A percentile compares a stretch with the other conserved stretches of the same genome.
These are phyloP conservation scores for Trichophyton schoenleinii DNA, from an alignment of 2,329 filamentous ascomycete genomes.

Conservation along the genomic window DNA sequence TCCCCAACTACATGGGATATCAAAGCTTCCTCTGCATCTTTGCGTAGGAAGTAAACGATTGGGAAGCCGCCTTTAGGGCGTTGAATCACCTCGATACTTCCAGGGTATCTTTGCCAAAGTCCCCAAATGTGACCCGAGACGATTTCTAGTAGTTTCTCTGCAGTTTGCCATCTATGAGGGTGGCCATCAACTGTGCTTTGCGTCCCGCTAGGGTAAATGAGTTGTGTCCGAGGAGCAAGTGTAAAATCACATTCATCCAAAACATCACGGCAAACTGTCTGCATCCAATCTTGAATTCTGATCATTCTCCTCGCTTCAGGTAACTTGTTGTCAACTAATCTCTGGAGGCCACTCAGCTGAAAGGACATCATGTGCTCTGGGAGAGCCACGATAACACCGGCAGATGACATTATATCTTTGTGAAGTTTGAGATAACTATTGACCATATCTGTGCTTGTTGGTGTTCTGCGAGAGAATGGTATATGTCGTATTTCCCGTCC, in stretches of 20 bases:
- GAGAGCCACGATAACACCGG: constrained; percentile 46
- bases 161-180: constrained; percentile 44
- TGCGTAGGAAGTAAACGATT: constrained; percentile 43
- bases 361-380: constrained; percentile 56
- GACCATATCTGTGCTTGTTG: constrained; percentile 23
- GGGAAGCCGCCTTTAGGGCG: constrained; percentile 38
- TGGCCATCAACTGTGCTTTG: constrained; percentile 41
- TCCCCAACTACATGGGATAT: constrained; percentile 31
- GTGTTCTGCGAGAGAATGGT: constrained; percentile 43
- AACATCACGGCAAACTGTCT: constrained; percentile 41
- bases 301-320: constrained; percentile 39
- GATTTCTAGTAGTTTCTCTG: constrained; percentile 42
- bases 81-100: constrained; percentile 40
- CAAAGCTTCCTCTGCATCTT: constrained; percentile 37
- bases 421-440: constrained; percentile 29
- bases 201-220: constrained; percentile 49
- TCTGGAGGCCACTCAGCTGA: constrained; percentile 48
- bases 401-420: constrained; percentile 13
- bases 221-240: constrained; percentile 47
- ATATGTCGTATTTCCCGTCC: constrained; percentile 44
- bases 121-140: constrained; percentile 21
- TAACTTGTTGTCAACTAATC: constrained; percentile 37
- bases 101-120: constrained; percentile 31
- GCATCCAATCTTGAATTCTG: constrained; percentile 39
- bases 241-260: constrained; percentile 55